Percentiles rank a stretch among this genome's conserved stretches.
Conservation (phyloP, 495 filamentous ascomycete species). For the Xylaria venustula region DNA sequence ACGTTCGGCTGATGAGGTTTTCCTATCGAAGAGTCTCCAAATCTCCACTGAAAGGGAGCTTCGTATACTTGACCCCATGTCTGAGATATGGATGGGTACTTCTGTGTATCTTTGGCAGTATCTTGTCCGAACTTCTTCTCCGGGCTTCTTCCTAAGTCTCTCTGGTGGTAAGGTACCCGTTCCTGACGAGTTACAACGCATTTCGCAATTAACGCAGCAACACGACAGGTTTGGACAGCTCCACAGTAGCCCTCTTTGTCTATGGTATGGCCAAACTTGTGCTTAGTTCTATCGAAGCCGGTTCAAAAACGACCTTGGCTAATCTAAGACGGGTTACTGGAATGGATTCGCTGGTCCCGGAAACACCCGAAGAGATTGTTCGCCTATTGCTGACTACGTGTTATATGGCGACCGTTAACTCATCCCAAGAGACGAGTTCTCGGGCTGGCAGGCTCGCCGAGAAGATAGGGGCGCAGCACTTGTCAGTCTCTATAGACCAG, state of each 20-base stretch:
- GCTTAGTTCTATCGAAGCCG: conserved; percentile 15
- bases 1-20: conserved; percentile 2
- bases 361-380: conserved; percentile 1
- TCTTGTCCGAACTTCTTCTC: conserved; percentile 10
- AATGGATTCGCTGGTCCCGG: conserved; percentile 68
- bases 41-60: conserved; percentile 2
- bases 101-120: conserved; percentile 21
- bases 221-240: conserved; percentile 11
- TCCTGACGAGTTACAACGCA: neutral
- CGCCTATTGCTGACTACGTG: neutral
- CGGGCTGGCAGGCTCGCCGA: neutral
- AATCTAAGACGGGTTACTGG: conserved; percentile 54
- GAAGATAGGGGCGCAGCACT: conserved; percentile 8
- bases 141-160: conserved; percentile 18
- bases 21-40: neutral
- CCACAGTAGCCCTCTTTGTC: conserved; percentile 37
- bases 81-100: conserved; percentile 15
- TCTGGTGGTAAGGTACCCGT: conserved; percentile 2
- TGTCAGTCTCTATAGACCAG: conserved; percentile 7
- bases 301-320: neutral
- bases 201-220: neutral
- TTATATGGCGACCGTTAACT: neutral
- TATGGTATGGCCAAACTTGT: conserved; percentile 68
- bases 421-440: conserved; percentile 1
- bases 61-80: conserved; percentile 17